Percentiles rank a stretch among this genome's conserved stretches.
These are phyloP conservation scores for Nemania sp. DNA, from an alignment of 2,329 filamentous ascomycete species.

Conservation along the genomic window DNA sequence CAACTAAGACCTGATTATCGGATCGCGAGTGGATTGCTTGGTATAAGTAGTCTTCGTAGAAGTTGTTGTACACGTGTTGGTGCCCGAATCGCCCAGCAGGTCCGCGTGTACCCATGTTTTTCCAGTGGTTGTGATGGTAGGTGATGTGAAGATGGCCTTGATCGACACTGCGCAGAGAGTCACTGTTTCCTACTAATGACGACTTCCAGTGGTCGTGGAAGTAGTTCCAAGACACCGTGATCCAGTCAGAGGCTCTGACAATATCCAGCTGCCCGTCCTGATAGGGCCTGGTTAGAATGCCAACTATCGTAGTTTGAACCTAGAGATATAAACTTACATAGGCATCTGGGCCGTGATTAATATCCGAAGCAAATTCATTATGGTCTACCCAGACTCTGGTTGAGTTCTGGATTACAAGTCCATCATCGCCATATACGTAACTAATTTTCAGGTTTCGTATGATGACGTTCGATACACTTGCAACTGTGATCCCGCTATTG, in stretches of 20 bases:
- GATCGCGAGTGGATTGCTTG: conserved; percentile 53
- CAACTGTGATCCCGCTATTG: conserved; percentile 15
- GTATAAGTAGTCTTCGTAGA: conserved; percentile 51
- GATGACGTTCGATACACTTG: conserved; percentile 12
- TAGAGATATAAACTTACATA: conserved; percentile 7
- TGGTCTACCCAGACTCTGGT: conserved; percentile 19
- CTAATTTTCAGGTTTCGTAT: conserved; percentile 16
- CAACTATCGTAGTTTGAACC: neutral
- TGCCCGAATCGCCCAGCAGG: conserved; percentile 54
- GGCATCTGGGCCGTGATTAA: conserved; percentile 17
- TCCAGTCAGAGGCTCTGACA: conserved; percentile 19
- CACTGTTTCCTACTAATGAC: conserved; percentile 48
- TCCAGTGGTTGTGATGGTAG: conserved; percentile 55
- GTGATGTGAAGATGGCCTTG: conserved; percentile 50
- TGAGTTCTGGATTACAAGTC: conserved; percentile 15
- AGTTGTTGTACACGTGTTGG: conserved; percentile 54
- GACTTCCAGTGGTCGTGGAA: conserved; percentile 41
- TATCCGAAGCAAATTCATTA: conserved; percentile 19
- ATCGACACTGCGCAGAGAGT: conserved; percentile 36
- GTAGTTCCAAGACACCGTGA: conserved; percentile 22
- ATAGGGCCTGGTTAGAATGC: neutral
- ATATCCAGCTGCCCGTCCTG: conserved; percentile 22
- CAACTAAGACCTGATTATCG: conserved; percentile 53
- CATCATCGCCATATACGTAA: conserved; percentile 13
- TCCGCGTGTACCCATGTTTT: conserved; percentile 49